A percentile compares a stretch with the other conserved stretches of the same genome.
phyloP scores from a whole-genome alignment of 192 early-diverging fungal species.

The Cetraspora pellucida region DNA sequence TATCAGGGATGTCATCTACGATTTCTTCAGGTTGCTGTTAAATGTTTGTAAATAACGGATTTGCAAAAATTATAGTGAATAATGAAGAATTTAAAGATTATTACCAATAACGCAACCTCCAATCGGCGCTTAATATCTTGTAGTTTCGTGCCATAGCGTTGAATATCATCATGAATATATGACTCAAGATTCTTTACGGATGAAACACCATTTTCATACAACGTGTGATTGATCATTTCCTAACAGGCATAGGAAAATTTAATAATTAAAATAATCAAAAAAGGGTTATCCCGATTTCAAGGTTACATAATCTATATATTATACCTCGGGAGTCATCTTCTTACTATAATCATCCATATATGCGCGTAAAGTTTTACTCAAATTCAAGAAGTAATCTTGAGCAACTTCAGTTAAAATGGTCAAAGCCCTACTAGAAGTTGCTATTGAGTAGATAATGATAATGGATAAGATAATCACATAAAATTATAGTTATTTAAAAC shows the following conservation, averaged over 20 bases:
- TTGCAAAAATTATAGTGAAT: background rate
- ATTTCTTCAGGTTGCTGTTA: background rate
- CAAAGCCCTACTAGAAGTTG: conserved; percentile 49
- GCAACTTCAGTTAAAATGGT: conserved; percentile 77
- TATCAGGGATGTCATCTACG: conserved; percentile 39
- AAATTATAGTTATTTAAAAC: conserved; percentile 43
- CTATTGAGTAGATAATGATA: background rate
- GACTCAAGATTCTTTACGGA: conserved; percentile 68
- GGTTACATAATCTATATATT: background rate
- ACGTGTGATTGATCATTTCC: conserved; percentile 80
- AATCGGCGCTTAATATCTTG: conserved; percentile 77
- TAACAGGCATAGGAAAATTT: conserved; percentile 34
- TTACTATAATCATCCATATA: conserved; percentile 78
- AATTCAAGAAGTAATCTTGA: conserved; percentile 77
- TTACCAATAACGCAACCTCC: conserved; percentile 55
- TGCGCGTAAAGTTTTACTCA: conserved; percentile 77
- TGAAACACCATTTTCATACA: conserved; percentile 83
- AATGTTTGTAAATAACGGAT: background rate
- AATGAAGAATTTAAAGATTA: background rate
- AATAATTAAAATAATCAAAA: conserved; percentile 17
- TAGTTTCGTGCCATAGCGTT: conserved; percentile 70
- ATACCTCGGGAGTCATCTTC: conserved; percentile 75
- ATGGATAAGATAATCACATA: background rate
- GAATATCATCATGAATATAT: conserved; percentile 82
- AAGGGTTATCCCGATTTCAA: background rate